A percentile compares a stretch with the other conserved stretches of the same genome.
Evolutionary conservation across 192 early-diverging fungal species (phyloP).

Genomic region (Lobosporangium transversale): DNA sequence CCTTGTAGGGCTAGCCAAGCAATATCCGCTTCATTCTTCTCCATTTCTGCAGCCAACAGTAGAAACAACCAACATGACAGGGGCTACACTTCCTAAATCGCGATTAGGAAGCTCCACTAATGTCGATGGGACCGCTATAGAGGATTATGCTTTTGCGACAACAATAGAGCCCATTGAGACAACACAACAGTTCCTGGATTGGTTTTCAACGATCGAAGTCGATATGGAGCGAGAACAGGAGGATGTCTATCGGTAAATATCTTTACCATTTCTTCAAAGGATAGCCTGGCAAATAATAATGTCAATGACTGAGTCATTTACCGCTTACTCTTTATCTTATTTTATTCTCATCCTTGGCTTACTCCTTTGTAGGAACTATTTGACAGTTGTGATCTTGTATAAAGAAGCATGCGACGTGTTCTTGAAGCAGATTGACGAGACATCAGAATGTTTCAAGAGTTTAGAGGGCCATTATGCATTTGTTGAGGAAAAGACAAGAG

Average conservation of each 20-base stretch:
- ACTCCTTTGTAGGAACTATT: conserved; percentile 63
- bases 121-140: conserved; percentile 17
- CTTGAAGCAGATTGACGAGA: conserved; percentile 65
- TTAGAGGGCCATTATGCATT: conserved; percentile 78
- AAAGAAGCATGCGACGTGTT: conserved; percentile 74
- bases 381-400: conserved; percentile 68
- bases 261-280: too few species aligned
- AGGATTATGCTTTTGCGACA: conserved; percentile 47
- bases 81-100: conserved; percentile 22
- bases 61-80: conserved; percentile 36
- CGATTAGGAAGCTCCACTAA: conserved; percentile 23
- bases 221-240: conserved; percentile 91
- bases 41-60: conserved; percentile 22
- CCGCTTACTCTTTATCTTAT: too few species aligned
- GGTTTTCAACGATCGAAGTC: conserved; percentile 85
- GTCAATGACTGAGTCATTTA: too few species aligned
- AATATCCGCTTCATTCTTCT: conserved; percentile 14
- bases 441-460: conserved; percentile 65
- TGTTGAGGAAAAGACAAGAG: conserved; percentile 80
- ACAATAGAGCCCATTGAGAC: conserved; percentile 81
- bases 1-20: conserved; percentile 14
- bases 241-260: conserved; percentile 78
- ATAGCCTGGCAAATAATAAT: too few species aligned
- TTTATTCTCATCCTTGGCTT: too few species aligned
- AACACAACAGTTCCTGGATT: conserved; percentile 93